A percentile compares a stretch with the other conserved stretches of the same genome.
These are phyloP conservation scores for Suillus spraguei DNA, from an alignment of 768 basidiomycete species.

Conservation along the genomic window DNA sequence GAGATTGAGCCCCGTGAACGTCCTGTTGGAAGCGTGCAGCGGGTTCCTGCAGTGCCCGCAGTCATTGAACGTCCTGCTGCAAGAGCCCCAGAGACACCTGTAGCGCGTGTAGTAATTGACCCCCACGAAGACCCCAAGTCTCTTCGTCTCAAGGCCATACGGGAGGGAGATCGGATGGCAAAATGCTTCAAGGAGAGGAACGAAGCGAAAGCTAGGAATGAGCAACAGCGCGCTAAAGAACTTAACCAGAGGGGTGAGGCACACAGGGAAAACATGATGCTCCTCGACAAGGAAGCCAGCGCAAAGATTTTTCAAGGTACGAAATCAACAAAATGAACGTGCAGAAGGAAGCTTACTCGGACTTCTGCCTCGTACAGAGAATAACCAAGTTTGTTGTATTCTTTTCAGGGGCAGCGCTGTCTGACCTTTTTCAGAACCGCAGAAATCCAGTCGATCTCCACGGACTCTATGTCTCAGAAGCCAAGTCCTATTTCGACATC, in stretches of 20 bases:
- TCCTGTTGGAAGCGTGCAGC: neutral
- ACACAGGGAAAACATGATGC: constrained; percentile 71
- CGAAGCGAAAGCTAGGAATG: constrained; percentile 39
- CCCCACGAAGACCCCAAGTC: constrained; percentile 24
- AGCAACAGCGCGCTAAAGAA: constrained; percentile 57
- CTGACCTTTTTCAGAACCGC: constrained; percentile 25
- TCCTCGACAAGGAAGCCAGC: constrained; percentile 73
- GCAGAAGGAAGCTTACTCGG: neutral
- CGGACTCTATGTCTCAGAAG: constrained; percentile 87
- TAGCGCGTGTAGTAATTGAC: neutral
- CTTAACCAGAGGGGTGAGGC: constrained; percentile 76
- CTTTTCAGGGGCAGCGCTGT: neutral
- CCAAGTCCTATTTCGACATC: constrained; percentile 68
- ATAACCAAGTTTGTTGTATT: constrained; percentile 10
- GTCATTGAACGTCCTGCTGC: neutral
- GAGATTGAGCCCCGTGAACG: neutral
- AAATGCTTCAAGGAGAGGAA: constrained; percentile 63
- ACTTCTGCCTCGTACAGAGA: constrained; percentile 1
- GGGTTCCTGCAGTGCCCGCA: neutral
- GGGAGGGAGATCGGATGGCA: constrained; percentile 73
- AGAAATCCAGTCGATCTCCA: constrained; percentile 80
- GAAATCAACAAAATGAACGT: constrained; percentile 28
- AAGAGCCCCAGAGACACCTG: neutral
- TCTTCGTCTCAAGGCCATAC: constrained; percentile 71
- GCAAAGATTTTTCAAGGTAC: constrained; percentile 81